These are phyloP conservation scores for Trichoderma breve DNA, from an alignment of 2,329 filamentous ascomycete species.

Conservation along the genomic window DNA sequence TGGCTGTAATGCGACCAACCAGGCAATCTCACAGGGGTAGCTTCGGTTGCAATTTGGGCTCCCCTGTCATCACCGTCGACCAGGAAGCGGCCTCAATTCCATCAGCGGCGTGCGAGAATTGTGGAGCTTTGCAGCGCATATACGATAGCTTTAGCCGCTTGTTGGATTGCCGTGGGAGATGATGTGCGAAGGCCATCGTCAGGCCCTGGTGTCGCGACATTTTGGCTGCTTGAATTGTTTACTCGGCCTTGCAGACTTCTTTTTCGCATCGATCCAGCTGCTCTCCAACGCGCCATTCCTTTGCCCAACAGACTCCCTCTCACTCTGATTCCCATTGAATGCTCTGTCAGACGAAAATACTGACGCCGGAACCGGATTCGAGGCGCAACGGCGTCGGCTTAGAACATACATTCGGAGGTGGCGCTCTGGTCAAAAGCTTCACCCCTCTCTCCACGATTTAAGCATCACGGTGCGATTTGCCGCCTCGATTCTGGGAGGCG, in stretches of 20 bases:
- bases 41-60: conserved; percentile 17
- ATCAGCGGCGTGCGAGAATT: conserved; percentile 21
- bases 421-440: conserved; percentile 17
- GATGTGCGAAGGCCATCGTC: conserved; percentile 5
- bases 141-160: conserved; percentile 7
- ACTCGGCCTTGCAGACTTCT: background rate
- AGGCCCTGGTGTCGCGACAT: conserved; percentile 10
- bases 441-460: conserved; percentile 14
- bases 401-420: conserved; percentile 3
- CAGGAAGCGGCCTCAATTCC: conserved; percentile 17
- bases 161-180: conserved; percentile 11
- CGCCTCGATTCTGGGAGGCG: conserved; percentile 1
- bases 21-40: conserved; percentile 20
- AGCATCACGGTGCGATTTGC: conserved; percentile 1
- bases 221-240: background rate
- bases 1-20: conserved; percentile 3
- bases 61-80: conserved; percentile 13
- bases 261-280: background rate
- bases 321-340: background rate
- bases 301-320: background rate
- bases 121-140: conserved; percentile 16
- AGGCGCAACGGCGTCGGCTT: conserved; percentile 12
- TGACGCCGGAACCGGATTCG: conserved; percentile 16
- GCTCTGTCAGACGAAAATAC: background rate
- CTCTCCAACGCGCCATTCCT: background rate